Base-by-base conservation (phyloP, 129 eudicot species). In the Flaveria sonorensis region DNA sequence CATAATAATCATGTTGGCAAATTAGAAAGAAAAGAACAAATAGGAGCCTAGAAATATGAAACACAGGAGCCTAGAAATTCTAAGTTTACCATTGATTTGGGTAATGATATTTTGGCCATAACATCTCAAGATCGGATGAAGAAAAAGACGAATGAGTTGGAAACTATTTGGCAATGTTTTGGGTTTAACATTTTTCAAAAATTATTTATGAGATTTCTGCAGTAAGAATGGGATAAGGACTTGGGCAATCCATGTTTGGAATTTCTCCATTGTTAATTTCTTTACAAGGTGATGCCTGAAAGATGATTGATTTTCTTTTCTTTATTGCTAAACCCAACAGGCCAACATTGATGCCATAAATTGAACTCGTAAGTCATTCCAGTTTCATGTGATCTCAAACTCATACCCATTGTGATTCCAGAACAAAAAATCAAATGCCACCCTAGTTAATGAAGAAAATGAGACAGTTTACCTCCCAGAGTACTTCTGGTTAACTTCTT, bases 401-500 rank as follows among this genome's bases (percentile, higher is more conserved):
- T 18, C 62, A 53, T 55, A 19, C 10, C 13, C 24, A 19, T 18
- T 55, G 23, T 7, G 13, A 55, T 19, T 55, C 13, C 12, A 19
- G 13, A 1, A 19, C 12, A 3, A 53, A 10, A 55, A 55, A 55
- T 55, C 13, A 55, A 18, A 9, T 10, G 26, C 13, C 62, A 56
- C 2, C 62, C 1, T 56, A 56, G 10, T 19, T n/a, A 56, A 19
- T 2, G 14, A 11, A n/a, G 30, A 60, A 23, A 59, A 70, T 39
- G 48, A 19, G 4, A 59, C 55, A 6, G 60, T 72, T 79, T 86
- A 91, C 98, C 98, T 93, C 77, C 92, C 92, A 48, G 88, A 81
- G 43, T 70, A 30, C 83, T 78, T 87, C 81, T 88, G 96, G 78
- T 81, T 89, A 28, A 79, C 82, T 28, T 91, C 99, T 83, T 91